These are phyloP conservation scores for Heimioporus sp. DNA, from an alignment of 768 basidiomycete species.

Conservation along the genomic window DNA sequence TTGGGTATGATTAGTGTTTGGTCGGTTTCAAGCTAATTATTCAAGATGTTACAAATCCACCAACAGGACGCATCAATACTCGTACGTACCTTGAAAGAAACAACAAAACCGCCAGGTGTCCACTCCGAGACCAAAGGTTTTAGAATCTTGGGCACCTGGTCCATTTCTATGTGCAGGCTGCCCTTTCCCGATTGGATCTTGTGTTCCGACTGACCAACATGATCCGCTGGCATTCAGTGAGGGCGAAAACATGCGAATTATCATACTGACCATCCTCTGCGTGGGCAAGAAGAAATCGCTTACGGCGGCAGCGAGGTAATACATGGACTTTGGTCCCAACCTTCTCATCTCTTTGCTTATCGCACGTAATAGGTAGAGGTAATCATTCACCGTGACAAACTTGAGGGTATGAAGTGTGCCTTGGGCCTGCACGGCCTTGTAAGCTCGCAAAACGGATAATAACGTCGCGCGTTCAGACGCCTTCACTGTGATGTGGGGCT, in stretches of 20 bases:
- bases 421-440: constrained; percentile 74
- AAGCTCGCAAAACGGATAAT: constrained; percentile 68
- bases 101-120: constrained; percentile 86
- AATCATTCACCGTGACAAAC: constrained; percentile 95
- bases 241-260: neutral
- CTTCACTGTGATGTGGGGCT: constrained; percentile 62
- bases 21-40: constrained; percentile 87
- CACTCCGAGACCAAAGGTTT: constrained; percentile 94
- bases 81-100: constrained; percentile 89
- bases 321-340: constrained; percentile 75
- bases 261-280: constrained; percentile 77
- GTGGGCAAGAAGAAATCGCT: constrained; percentile 96
- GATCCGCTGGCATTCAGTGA: neutral
- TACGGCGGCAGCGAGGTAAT: constrained; percentile 96
- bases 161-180: constrained; percentile 94
- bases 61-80: neutral
- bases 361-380: constrained; percentile 86
- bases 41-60: constrained; percentile 3
- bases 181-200: constrained; percentile 98
- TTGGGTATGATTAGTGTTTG: constrained; percentile 81
- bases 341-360: constrained; percentile 75
- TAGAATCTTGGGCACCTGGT: constrained; percentile 96
- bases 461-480: constrained; percentile 63
- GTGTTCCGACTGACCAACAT: constrained; percentile 74
- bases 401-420: constrained; percentile 81